Conservation (phyloP, 345 rosid genomes). For the Geranium rotundifolium region DNA sequence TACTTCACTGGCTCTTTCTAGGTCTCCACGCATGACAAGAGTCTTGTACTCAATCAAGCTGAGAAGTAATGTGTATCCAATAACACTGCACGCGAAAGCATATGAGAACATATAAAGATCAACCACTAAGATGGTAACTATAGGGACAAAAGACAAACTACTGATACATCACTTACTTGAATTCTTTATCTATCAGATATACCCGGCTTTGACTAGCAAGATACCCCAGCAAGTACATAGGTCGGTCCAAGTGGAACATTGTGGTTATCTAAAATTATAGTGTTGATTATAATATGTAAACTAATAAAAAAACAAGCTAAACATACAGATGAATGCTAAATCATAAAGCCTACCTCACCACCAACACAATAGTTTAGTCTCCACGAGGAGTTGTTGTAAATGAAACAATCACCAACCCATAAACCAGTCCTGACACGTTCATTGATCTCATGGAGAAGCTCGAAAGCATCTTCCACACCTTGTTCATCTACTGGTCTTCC, state of each 20-base stretch:
- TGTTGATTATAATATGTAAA: not conserved
- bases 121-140: slow-evolving; percentile 8
- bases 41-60: slow-evolving; percentile 93
- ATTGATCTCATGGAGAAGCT: slow-evolving; percentile 93
- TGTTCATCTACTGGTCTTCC: slow-evolving; percentile 88
- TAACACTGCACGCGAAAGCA: slow-evolving; percentile 36
- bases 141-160: not conserved
- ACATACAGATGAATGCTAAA: slow-evolving; percentile 6
- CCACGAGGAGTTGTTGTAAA: slow-evolving; percentile 94
- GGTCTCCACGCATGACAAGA: slow-evolving; percentile 91
- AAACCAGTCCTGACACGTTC: slow-evolving; percentile 98
- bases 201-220: slow-evolving; percentile 97
- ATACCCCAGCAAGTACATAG: slow-evolving; percentile 97
- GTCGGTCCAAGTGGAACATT: slow-evolving; percentile 98
- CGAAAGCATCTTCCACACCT: slow-evolving; percentile 99
- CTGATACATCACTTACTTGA: slow-evolving; percentile 50
- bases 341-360: slow-evolving; percentile 66
- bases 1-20: slow-evolving; percentile 64
- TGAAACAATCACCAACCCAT: slow-evolving; percentile 99
- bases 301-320: slow-evolving; percentile 1
- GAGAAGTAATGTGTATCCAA: slow-evolving; percentile 76
- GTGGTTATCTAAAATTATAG: slow-evolving; percentile 62
- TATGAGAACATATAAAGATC: slow-evolving; percentile 5
- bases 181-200: slow-evolving; percentile 94
- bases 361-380: slow-evolving; percentile 99